Percentiles rank a stretch among this genome's conserved stretches.
phyloP scores from a whole-genome alignment of 202 grass and related monocot species.

The Eragrostis tef region DNA sequence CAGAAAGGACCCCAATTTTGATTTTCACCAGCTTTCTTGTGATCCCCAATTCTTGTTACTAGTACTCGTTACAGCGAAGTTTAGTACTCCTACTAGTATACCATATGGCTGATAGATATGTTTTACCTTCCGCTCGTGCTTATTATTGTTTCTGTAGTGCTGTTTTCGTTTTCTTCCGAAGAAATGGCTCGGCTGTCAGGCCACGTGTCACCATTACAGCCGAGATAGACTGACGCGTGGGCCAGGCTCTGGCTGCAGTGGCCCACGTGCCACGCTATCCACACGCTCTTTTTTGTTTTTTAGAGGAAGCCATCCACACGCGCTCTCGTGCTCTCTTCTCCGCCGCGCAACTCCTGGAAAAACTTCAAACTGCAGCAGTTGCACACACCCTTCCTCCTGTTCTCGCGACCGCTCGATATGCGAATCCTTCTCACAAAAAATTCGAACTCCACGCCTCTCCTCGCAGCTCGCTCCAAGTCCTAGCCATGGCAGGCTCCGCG shows the following conservation, averaged over 20 bases:
- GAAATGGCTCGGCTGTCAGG: no score
- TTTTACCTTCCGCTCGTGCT: no score
- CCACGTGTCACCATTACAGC: not conserved
- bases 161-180: not conserved
- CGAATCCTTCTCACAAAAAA: not conserved
- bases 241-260: not conserved
- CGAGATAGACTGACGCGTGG: not conserved
- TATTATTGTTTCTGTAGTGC: not conserved
- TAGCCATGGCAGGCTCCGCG: conserved; percentile 46
- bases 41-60: not conserved
- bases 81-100: no score
- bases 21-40: not conserved
- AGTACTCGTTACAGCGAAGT: no score
- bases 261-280: not conserved
- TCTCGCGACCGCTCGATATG: conserved; percentile 47
- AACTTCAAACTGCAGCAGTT: conserved; percentile 7
- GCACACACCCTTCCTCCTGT: conserved; percentile 29
- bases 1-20: not conserved
- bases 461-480: not conserved
- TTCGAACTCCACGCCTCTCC: not conserved
- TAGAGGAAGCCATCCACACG: conserved; percentile 10
- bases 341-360: conserved; percentile 20
- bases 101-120: no score
- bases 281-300: conserved; percentile 16
- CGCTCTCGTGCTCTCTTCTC: conserved; percentile 28